phyloP scores from a whole-genome alignment of 2,329 filamentous ascomycete genomes.

The Ambrosiella cleistominuta region DNA sequence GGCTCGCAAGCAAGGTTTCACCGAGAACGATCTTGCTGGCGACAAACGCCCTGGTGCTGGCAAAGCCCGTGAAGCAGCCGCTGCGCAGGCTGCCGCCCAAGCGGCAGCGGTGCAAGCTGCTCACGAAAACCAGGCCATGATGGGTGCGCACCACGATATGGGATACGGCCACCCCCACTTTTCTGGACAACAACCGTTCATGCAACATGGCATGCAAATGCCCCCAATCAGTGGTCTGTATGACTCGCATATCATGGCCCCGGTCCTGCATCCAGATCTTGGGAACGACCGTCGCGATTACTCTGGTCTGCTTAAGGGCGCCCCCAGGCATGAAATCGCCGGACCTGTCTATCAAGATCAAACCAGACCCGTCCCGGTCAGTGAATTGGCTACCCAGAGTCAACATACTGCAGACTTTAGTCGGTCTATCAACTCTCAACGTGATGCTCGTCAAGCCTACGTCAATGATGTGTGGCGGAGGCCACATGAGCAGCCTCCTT shows the following conservation, averaged over 20 bases:
- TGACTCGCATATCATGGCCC: conserved; percentile 27
- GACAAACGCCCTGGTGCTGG: conserved; percentile 89
- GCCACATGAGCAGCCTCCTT: conserved; percentile 57
- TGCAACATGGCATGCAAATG: conserved; percentile 57
- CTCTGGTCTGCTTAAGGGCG: conserved; percentile 56
- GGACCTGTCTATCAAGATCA: conserved; percentile 80
- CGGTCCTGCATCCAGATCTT: conserved; percentile 41
- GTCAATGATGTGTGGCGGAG: conserved; percentile 68
- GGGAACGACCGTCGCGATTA: conserved; percentile 46
- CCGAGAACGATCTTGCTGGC: conserved; percentile 84
- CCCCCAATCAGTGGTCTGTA: conserved; percentile 29
- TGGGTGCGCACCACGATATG: conserved; percentile 68
- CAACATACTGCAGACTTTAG: conserved; percentile 84
- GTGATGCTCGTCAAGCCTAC: conserved; percentile 62
- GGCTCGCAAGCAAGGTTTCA: conserved; percentile 92
- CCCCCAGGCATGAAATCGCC: conserved; percentile 75
- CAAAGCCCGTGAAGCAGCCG: conserved; percentile 57
- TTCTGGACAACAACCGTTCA: conserved; percentile 47
- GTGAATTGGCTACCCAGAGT: conserved; percentile 71
- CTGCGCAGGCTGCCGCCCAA: conserved; percentile 38
- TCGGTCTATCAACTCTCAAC: conserved; percentile 63
- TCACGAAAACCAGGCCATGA: conserved; percentile 30
- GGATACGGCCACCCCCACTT: conserved; percentile 68
- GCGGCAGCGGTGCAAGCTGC: conserved; percentile 5
- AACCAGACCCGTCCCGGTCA: conserved; percentile 54